These are phyloP conservation scores for Candida chauliodis DNA, from an alignment of 805 yeast genomes.

Conservation along the genomic window DNA sequence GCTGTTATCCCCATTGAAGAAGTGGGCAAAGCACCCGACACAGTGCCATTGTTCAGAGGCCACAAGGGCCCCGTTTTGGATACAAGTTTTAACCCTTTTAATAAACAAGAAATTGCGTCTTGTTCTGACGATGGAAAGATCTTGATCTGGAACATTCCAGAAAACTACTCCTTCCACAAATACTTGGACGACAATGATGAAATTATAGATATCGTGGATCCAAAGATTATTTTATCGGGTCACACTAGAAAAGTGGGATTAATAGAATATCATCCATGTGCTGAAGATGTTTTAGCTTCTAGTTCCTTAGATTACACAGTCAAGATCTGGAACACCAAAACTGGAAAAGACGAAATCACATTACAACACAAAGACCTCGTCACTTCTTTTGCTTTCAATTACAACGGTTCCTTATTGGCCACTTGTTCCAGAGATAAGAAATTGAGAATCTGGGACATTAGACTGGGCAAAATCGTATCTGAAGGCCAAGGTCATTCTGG, in stretches of 20 bases:
- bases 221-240: constrained; percentile 70
- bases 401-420: constrained; percentile 82
- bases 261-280: constrained; percentile 84
- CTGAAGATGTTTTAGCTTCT: constrained; percentile 81
- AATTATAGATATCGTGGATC: constrained; percentile 61
- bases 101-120: constrained; percentile 69
- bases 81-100: constrained; percentile 92
- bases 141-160: constrained; percentile 85
- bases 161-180: constrained; percentile 67
- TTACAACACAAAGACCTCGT: constrained; percentile 86
- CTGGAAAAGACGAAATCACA: constrained; percentile 67
- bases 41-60: constrained; percentile 90
- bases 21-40: constrained; percentile 90
- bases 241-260: constrained; percentile 94
- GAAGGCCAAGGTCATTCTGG: constrained; percentile 92
- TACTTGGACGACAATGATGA: constrained; percentile 52
- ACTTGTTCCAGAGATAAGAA: constrained; percentile 90
- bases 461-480: constrained; percentile 65
- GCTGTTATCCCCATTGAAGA: constrained; percentile 86
- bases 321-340: constrained; percentile 83
- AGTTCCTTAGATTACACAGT: constrained; percentile 88
- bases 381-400: constrained; percentile 88
- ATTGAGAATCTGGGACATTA: constrained; percentile 87
- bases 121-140: constrained; percentile 79
- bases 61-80: constrained; percentile 94